Base-by-base conservation (phyloP, 441 rosid species). In the Pelargonium citronellum region DNA sequence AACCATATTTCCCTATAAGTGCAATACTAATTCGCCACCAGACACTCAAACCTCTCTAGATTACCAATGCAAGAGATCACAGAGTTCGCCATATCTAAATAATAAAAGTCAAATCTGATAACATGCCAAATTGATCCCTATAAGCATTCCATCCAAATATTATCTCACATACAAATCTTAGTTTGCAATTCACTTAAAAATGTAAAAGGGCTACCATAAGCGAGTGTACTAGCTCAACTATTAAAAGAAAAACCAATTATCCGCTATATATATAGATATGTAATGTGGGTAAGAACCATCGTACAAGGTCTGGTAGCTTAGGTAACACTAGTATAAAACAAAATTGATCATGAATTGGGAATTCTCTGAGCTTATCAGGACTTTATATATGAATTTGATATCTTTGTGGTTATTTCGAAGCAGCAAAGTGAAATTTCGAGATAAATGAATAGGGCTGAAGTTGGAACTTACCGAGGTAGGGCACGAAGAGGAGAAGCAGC, bases 401-500 rank as follows among this genome's bases (percentile, higher is more conserved):
- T 7, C 8, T 49, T 47, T 47, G 5, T 13, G 15, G 6, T 6
- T n/a, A 57, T 22, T 24, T 66, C n/a, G 8, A 10, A 66, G 19
- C 8, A 5, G 27, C 15, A 66, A 20, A 44, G 1, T 5, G 1
- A 66, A 5, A 1, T 2, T 10, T 8, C 63, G 12, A 1, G 63
- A 58, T 8, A 58, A 58, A 1, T 0, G 5, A 20, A 58, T 8
- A 7, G 63, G 17, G 20, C 63, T 7, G 20, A 37, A 37, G 6
- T 12, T 30, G 37, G 15, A 20, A 79, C 80, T 68, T 72, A 80
- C 82, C 63, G 7, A 46, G 64, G 5, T 51, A 22, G 41, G 41
- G 51, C 20, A 46, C 5, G 63, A 67, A 55, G 61, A 7, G 22
- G 67, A 64, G 57, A 62, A 39, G 66, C 71, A 55, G 30, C 53